phyloP scores from a whole-genome alignment of 2,329 filamentous ascomycete genomes.

The Penicillium concentricum region DNA sequence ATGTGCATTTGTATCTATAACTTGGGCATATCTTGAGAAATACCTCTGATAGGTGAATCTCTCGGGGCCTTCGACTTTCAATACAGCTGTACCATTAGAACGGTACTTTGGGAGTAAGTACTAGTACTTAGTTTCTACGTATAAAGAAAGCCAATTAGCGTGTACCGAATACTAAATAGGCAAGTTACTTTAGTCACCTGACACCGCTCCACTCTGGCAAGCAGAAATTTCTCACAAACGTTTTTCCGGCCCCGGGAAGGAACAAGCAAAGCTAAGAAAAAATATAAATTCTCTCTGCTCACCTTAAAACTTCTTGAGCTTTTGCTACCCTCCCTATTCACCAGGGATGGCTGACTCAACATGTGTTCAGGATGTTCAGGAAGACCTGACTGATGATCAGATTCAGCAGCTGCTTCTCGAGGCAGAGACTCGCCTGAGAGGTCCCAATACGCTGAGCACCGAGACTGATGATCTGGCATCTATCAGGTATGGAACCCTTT shows the following conservation, averaged over 20 bases:
- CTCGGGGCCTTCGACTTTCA: not conserved
- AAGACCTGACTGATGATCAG: constrained; percentile 61
- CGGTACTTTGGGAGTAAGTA: rapidly evolving
- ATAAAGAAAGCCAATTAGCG: rapidly evolving
- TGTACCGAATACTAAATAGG: rapidly evolving
- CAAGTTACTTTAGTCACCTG: not conserved
- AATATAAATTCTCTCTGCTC: constrained; percentile 15
- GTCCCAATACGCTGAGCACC: constrained; percentile 22
- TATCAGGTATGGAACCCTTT: constrained; percentile 6
- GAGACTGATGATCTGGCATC: constrained; percentile 14
- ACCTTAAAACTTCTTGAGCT: constrained; percentile 3
- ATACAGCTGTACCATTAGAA: not conserved
- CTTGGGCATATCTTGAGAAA: not conserved
- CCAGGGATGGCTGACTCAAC: constrained; percentile 21
- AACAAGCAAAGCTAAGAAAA: constrained; percentile 22
- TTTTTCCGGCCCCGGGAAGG: constrained; percentile 23
- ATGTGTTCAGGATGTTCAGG: constrained; percentile 22
- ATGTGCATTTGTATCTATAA: not conserved
- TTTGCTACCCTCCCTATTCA: constrained; percentile 7
- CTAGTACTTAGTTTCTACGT: not conserved
- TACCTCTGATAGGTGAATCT: constrained; percentile 2
- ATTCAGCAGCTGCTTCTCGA: constrained; percentile 63
- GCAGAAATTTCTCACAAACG: constrained; percentile 12
- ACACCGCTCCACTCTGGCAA: not conserved
- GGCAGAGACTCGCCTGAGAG: constrained; percentile 59